Base-by-base conservation (phyloP, 768 basidiomycete genomes). In the Mycena chlorophos region DNA sequence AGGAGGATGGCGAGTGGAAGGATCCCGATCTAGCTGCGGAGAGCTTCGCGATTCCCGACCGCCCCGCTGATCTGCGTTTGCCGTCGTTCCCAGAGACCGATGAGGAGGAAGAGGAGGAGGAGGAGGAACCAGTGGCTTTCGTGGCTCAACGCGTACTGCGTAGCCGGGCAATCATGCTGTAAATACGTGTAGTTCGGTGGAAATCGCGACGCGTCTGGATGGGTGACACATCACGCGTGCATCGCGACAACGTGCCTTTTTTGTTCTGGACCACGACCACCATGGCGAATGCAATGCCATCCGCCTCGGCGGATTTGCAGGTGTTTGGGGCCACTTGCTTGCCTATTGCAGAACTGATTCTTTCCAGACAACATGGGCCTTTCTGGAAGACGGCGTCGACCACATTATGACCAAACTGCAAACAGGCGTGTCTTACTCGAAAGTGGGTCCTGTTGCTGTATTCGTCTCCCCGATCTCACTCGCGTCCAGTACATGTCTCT, bases 371-470 rank as follows among this genome's bases (percentile, higher is more conserved):
- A 94, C 91, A 25, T 95, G 93, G 93, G 75, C 80, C 4, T 94
- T 88, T 67, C 83, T 95, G 42, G 87, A 92, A 71, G 90, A 94
- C 56, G 86, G 86, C 47, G 88, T 93, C 28, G 91, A 94, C 73
- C 91, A 93, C 66, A 93, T 94, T 69, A 92, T 94, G 91, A 91
- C 88, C 62, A 90, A 90, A 72, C 78, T 92, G 19, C 89, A 91
- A 66, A 90, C 89, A 0, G 91, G 91, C 57, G 88, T 94, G 51
- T 91, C 91, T 20, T 91, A 90, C 73, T 88, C 89, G 57, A 81
- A 82, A 74, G 80, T 80, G 64, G 25, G 29, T 30, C 20, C 28
- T 43, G 20, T 17, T 49, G 3, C 16, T 39, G 3, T 20, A 10
- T 17, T n/a, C 19, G 22, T 50, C 25, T 25, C 12, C 19, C 26